Evolutionary conservation across 164 flowering plant genomes (phyloP).

Genomic region (Macadamia integrifolia): DNA sequence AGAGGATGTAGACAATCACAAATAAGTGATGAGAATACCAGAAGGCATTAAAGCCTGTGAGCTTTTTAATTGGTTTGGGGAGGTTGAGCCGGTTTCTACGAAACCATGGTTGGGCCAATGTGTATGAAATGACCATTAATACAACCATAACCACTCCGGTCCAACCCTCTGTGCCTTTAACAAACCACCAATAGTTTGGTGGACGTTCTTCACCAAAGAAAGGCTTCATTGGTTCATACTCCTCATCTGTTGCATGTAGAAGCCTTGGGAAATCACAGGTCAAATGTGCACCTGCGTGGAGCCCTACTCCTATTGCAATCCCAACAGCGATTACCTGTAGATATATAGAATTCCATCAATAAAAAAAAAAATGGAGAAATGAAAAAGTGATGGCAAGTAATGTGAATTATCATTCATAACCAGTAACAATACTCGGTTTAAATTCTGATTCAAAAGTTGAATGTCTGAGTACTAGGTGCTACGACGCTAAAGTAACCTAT

Average conservation of each 20-base stretch:
- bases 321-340: constrained; percentile 50
- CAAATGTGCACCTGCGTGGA: constrained; percentile 52
- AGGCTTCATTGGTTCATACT: constrained; percentile 48
- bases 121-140: constrained; percentile 60
- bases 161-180: constrained; percentile 63
- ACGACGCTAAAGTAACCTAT: too few relatives aligned
- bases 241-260: constrained; percentile 42
- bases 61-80: constrained; percentile 44
- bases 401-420: too few relatives aligned
- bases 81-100: constrained; percentile 44
- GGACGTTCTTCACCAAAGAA: constrained; percentile 49
- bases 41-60: constrained; percentile 56
- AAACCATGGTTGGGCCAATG: constrained; percentile 68
- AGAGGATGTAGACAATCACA: constrained; percentile 51
- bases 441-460: too few relatives aligned
- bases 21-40: constrained; percentile 41
- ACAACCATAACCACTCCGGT: constrained; percentile 69
- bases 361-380: too few relatives aligned
- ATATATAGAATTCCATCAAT: too few relatives aligned
- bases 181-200: constrained; percentile 63
- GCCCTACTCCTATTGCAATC: constrained; percentile 55
- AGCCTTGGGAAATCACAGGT: constrained; percentile 78
- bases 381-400: too few relatives aligned
- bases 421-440: too few relatives aligned
- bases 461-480: too few relatives aligned